Conservation (phyloP, 371 early-diverging fungal genomes). For the Entomophthora muscae region DNA sequence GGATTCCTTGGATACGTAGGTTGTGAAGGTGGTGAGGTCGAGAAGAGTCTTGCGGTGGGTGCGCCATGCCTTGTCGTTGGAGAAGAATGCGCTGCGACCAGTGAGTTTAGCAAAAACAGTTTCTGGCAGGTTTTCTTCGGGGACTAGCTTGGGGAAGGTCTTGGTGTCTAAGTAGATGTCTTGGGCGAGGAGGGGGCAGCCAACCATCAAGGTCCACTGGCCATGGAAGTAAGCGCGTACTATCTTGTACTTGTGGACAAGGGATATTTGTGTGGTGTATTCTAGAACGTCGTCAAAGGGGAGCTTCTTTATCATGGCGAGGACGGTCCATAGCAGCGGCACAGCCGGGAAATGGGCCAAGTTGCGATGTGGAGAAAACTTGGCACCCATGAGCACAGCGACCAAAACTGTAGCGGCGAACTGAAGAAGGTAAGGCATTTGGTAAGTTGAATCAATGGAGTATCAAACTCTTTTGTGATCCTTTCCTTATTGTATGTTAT, state of each 20-base stretch:
- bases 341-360: neutral
- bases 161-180: neutral
- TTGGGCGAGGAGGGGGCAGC: neutral
- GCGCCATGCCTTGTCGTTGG: neutral
- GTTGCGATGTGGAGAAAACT: neutral
- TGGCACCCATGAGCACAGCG: neutral
- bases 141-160: neutral
- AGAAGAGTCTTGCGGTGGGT: neutral
- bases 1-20: neutral
- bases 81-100: neutral
- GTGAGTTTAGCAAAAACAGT: neutral
- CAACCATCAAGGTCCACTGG: neutral
- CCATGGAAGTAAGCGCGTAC: neutral
- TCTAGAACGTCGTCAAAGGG: neutral
- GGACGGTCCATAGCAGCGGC: neutral
- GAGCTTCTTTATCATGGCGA: neutral
- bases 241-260: neutral
- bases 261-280: neutral
- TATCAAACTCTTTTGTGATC: neutral
- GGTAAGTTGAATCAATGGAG: neutral
- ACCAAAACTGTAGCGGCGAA: neutral
- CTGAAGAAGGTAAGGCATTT: neutral
- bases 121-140: neutral
- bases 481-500: too few relatives aligned
- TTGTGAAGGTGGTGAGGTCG: neutral